Percentiles rank a stretch among this genome's conserved stretches.
Conservation (phyloP, 257 asterid species). For the Solanum habrochaites region DNA sequence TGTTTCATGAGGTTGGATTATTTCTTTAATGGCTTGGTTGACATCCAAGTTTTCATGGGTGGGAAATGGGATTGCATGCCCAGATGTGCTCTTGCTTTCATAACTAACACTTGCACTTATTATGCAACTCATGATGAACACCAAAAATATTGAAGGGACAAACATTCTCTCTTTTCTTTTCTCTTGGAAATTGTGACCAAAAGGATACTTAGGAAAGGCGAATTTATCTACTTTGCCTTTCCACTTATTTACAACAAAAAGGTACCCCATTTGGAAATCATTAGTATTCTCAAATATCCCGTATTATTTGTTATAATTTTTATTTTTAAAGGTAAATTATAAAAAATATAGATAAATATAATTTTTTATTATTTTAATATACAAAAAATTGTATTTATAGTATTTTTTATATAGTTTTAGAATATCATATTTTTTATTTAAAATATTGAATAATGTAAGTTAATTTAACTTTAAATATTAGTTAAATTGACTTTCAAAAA, state of each 20-base stretch:
- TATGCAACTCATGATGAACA: background rate
- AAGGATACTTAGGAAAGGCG: background rate
- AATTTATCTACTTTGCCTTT: background rate
- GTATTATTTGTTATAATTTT: no score
- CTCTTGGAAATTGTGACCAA: background rate
- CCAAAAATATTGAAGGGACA: background rate
- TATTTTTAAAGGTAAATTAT: no score
- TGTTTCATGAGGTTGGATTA: conserved; percentile 9
- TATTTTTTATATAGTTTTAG: no score
- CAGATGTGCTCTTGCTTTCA: conserved; percentile 49
- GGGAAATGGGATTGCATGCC: conserved; percentile 71
- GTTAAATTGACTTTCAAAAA: no score
- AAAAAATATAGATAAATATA: no score
- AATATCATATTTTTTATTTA: no score
- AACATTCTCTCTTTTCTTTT: background rate
- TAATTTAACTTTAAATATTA: no score
- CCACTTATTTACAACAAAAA: background rate
- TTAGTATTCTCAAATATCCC: no score
- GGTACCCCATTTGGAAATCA: background rate
- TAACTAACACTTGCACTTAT: background rate
- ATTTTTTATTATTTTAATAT: no score
- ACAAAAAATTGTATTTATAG: no score
- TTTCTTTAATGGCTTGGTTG: conserved; percentile 29
- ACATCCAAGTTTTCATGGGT: conserved; percentile 51
- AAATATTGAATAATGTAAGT: no score